These are phyloP conservation scores for Pisolithus marmoratus DNA, from an alignment of 768 basidiomycete genomes.

Conservation along the genomic window DNA sequence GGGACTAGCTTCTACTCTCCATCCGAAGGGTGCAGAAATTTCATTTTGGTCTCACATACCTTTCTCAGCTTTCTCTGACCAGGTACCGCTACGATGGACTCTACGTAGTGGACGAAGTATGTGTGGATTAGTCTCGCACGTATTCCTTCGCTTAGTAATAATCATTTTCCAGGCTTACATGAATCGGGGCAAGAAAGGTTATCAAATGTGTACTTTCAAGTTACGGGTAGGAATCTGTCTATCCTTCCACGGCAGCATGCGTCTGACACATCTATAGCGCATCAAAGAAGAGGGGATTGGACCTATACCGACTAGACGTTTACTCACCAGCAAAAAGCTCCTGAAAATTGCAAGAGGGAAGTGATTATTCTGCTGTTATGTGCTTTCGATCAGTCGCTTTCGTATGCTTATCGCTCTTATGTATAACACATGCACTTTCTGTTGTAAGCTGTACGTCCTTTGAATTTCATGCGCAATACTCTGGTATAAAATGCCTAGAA, in stretches of 20 bases:
- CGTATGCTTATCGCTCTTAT: neutral
- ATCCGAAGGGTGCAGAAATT: conserved; percentile 11
- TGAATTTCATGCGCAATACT: conserved; percentile 3
- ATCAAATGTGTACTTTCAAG: conserved; percentile 25
- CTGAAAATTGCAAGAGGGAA: conserved; percentile 8
- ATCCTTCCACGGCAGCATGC: neutral
- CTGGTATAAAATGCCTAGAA: conserved; percentile 14
- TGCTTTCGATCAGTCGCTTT: neutral
- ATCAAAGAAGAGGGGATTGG: conserved; percentile 15
- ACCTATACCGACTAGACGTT: conserved; percentile 17
- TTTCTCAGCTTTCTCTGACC: neutral
- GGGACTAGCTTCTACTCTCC: conserved; percentile 16
- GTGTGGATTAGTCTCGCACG: neutral
- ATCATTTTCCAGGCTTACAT: conserved; percentile 10
- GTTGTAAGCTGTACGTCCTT: neutral
- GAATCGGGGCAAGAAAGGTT: conserved; percentile 14
- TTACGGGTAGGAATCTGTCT: conserved; percentile 13
- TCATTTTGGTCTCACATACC: neutral
- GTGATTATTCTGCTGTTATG: neutral
- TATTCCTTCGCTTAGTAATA: conserved; percentile 2
- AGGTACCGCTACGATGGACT: conserved; percentile 30
- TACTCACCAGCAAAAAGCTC: conserved; percentile 9
- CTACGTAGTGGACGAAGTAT: conserved; percentile 22
- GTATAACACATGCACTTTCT: neutral
- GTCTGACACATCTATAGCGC: conserved; percentile 16